Base-by-base conservation (phyloP, 2,329 filamentous ascomycete species). In the Aspergillus sp. region DNA sequence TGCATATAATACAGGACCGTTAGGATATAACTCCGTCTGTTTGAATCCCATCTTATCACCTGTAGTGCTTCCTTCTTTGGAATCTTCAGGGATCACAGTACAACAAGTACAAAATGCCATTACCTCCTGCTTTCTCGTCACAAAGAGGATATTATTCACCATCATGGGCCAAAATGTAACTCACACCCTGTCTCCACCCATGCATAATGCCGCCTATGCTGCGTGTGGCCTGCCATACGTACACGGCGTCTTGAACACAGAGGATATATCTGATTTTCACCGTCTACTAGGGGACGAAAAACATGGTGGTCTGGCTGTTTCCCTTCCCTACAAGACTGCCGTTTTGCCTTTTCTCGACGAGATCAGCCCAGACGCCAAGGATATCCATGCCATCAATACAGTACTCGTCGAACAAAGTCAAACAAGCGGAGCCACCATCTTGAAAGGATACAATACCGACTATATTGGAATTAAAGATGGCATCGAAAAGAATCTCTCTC, bases 351-450 rank as follows among this genome's bases (percentile, higher is more conserved):
- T 49, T 5, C 35, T 62, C 11, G 48, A 56, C 10, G 43, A 49
- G 11, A 47, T 57, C 12, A 56, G 46, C 12, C 36, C 44, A 1
- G 54, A 60, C 30, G 59, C 56, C 12, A 37, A 37, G 27, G 51
- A 55, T 7, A 64, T 64, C 19, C 46, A 53, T 9, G 59, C 60
- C 6, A 55, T 62, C 2, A 62, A 62, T 37, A 64, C 59, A 6
- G 46, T 60, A 1, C 41, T 55, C n/a, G 7, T 52, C 4, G 45
- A 52, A 12, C 11, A 37, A 7, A 27, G 11, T 6, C 11, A 5
- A n/a, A 11, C 5, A 6, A 37, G 3, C 11, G 27, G 6, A 3
- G 34, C 8, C 9, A 47, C 27, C 4, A 28, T 49, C n/a, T 49
- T 52, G 5, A 51, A 47, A 13, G 60, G 59, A 0, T 54, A 60